Conservation (phyloP, 148 eudicot species). For the Heliosperma pusillum region DNA sequence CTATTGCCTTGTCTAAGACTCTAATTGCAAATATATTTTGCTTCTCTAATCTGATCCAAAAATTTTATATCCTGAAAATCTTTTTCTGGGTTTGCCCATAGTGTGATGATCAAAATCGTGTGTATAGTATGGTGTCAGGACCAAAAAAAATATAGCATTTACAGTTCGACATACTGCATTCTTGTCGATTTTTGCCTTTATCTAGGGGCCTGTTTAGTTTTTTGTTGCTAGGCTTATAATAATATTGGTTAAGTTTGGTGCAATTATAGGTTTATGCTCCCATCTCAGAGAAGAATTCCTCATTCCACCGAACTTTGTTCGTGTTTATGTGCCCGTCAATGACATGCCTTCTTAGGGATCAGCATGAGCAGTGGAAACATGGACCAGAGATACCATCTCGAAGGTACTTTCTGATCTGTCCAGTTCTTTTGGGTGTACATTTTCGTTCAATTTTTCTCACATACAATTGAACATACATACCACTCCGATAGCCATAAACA, state of each 20-base stretch:
- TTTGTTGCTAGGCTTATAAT: not conserved
- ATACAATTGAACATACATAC: not conserved
- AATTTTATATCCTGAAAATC: not conserved
- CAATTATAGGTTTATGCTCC: conserved; percentile 68
- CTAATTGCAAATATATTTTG: not conserved
- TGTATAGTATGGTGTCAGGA: too few species aligned
- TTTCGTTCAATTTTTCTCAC: not conserved
- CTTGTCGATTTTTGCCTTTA: not conserved
- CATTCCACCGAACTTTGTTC: conserved; percentile 73
- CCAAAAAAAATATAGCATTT: not conserved
- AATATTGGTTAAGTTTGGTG: conserved; percentile 4
- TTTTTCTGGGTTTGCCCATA: not conserved
- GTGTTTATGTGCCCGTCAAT: conserved; percentile 85
- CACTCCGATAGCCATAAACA: not conserved
- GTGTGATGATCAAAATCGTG: too few species aligned
- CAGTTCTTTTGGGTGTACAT: not conserved
- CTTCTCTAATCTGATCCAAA: not conserved
- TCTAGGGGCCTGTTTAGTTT: too few species aligned
- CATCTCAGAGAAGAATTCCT: conserved; percentile 50
- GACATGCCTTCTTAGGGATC: conserved; percentile 76
- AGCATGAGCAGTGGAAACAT: conserved; percentile 87
- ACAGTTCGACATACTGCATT: not conserved
- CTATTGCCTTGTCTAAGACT: not conserved
- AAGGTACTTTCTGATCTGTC: conserved; percentile 41
- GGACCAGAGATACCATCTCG: conserved; percentile 50